phyloP scores from a whole-genome alignment of 2,329 filamentous ascomycete genomes.

The Pleoardoris graminearum region DNA sequence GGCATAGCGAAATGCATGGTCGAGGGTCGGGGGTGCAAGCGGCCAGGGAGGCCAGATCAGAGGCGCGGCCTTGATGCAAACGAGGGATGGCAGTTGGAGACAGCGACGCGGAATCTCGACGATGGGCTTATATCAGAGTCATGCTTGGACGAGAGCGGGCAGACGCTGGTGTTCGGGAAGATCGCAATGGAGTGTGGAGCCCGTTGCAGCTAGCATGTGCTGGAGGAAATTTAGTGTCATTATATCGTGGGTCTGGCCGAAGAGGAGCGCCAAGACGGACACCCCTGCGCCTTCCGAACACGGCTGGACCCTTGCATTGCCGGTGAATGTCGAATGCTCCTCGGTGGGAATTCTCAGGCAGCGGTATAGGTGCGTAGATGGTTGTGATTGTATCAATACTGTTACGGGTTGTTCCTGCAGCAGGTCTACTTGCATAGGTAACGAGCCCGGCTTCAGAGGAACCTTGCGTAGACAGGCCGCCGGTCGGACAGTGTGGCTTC shows the following conservation, averaged over 20 bases:
- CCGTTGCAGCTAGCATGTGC: conserved; percentile 1
- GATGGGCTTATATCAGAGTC: conserved; percentile 13
- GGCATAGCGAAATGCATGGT: conserved; percentile 90
- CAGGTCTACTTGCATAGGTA: too few relatives aligned
- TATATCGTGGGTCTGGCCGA: conserved; percentile 1
- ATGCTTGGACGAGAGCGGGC: conserved; percentile 12
- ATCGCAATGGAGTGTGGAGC: conserved; percentile 1
- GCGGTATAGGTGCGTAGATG: too few relatives aligned
- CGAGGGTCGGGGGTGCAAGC: conserved; percentile 17
- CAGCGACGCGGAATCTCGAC: background rate
- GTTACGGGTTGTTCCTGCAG: too few relatives aligned
- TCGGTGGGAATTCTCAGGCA: too few relatives aligned
- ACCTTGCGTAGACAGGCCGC: background rate
- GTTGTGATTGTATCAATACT: too few relatives aligned
- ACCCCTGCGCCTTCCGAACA: conserved; percentile 3
- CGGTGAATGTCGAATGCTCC: background rate
- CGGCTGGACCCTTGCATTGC: conserved; percentile 10
- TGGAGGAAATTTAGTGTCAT: conserved; percentile 10
- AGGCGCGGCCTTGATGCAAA: conserved; percentile 15
- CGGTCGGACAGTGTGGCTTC: background rate
- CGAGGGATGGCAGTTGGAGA: conserved; percentile 29
- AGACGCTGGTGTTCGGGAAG: background rate
- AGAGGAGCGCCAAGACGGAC: conserved; percentile 8
- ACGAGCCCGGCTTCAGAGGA: too few relatives aligned
- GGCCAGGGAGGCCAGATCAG: conserved; percentile 23